Conservation (phyloP, 108 stramenopile species). For the Stephanodiscus triporus region DNA sequence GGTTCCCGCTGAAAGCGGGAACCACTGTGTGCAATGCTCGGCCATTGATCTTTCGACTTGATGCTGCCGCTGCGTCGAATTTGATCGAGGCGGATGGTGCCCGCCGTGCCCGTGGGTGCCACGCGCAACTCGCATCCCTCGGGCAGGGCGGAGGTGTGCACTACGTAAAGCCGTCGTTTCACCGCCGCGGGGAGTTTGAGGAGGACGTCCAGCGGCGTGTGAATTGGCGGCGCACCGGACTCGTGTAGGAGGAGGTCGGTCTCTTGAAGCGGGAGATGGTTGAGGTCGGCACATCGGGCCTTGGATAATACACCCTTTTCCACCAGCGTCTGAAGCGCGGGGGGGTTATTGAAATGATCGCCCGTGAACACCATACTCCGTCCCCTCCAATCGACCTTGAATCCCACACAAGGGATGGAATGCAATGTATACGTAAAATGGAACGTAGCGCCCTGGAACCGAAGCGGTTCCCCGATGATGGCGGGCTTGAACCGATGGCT, state of each 20-base stretch:
- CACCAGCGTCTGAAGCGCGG: conserved; percentile 66
- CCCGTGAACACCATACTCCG: conserved; percentile 92
- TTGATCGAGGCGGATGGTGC: conserved; percentile 80
- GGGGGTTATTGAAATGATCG: conserved; percentile 92
- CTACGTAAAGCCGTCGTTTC: conserved; percentile 90
- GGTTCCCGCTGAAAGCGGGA: background rate
- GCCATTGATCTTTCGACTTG: conserved; percentile 17
- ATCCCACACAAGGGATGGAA: conserved; percentile 91
- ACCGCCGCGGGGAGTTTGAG: conserved; percentile 72
- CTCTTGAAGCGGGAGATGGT: conserved; percentile 85
- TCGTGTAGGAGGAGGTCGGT: conserved; percentile 91
- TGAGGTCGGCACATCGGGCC: conserved; percentile 77
- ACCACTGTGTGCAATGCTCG: conserved; percentile 17
- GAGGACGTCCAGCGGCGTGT: conserved; percentile 89
- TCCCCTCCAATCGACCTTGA: conserved; percentile 90
- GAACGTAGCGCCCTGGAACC: conserved; percentile 88
- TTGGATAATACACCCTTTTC: conserved; percentile 73
- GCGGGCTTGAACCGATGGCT: conserved; percentile 88
- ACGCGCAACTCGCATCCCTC: conserved; percentile 73
- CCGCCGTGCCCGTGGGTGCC: conserved; percentile 89
- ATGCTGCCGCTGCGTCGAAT: conserved; percentile 27
- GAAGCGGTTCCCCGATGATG: conserved; percentile 86
- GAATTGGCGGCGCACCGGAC: conserved; percentile 92
- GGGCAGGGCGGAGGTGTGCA: conserved; percentile 86
- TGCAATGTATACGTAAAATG: conserved; percentile 93